Evolutionary conservation across 768 basidiomycete genomes (phyloP), one percentile per base, ranked within the genome.

Genomic region (Xerocomellus intermedius): DNA sequence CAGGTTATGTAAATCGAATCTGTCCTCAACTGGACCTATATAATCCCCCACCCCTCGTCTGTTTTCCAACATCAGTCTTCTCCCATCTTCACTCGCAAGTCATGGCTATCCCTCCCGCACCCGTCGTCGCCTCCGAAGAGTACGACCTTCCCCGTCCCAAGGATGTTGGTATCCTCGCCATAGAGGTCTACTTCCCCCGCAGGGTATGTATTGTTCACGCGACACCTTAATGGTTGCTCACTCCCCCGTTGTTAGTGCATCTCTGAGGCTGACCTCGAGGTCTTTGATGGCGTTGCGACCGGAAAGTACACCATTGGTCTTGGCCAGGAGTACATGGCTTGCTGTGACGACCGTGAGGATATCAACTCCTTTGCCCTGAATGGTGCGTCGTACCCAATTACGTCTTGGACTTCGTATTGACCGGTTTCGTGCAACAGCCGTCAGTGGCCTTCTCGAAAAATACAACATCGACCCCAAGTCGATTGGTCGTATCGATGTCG

Each of bases 291-390:
- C 65, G 96, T 98, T 42, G 77, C 92, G 53, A 84, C 91, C 67
- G 97, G 97, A 56, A 98, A 98, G 77, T 98, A 99, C 79, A 99
- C 97, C 61, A 97, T 98, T 71, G 97, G 97, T 69, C 86, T 99
- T 37, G 97, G 95, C 54, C 93, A 96, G 73, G 86, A 95, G 72
- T 94, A 86, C 80, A 99, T 99, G 97, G 94, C 96, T 33, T 98
- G 92, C 84, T 90, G 90, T 55, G 95, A 98, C 70, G 97, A 99
- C 81, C 86, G 92, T 53, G 97, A 99, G 73, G 96, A 99, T 77
- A 96, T 99, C 80, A 96, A 97, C 84, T 96, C 94, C 12, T 94
- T 98, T 72, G 88, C 93, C 38, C 75, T 99, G 61, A 96, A 92
- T 66, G 94, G 95, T 94, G 54, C 56, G 87, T 67, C 16, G 3